Base-by-base conservation (phyloP, 495 filamentous ascomycete species). In the Gamarada debralockiae region DNA sequence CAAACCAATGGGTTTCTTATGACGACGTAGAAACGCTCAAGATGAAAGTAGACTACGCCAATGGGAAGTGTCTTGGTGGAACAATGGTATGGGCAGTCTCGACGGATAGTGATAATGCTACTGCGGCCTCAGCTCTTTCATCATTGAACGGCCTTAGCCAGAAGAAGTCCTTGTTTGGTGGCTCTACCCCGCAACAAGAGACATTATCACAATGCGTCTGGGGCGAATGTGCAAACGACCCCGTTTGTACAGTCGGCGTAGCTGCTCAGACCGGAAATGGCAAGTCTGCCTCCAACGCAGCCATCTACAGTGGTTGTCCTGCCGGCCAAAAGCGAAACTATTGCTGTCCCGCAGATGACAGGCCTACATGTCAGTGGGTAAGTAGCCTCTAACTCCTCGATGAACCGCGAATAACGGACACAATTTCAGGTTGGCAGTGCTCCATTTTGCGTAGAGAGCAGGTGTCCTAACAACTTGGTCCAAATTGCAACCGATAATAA, bases 1-100 rank as follows among this genome's bases (percentile, higher is more conserved):
- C 24, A 0, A 67, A 75, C 38, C 71, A 78, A 43, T 75, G 77
- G 69, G 64, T 76, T 0, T 61, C 68, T 0, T 75, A 65, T 50
- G 76, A 78, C 39, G 67, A 77, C 44, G 48, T 25, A 12, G 62
- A 71, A 1, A 79, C 76, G 1, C 54, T 70, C n/a, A 37, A 63
- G 24, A 9, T 69, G 27, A 79, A 78, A 52, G 60, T 52, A 10
- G 56, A 73, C 7, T 78, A 54, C 52, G 72, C 70, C 3, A 69
- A 64, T 43, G 41, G 55, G 7, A 48, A 47, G 18, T 70, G 74
- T 48, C 44, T 76, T 3, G 73, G 71, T 7, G 71, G 74, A n/a
- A 54, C 65, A 2, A 71, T 77, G 71, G 63, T 74, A 4, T 76
- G 72, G 73, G 67, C 71, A 3, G 60, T 67, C 24, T 60, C 67